A percentile compares a stretch with the other conserved stretches of the same genome.
Conservation (phyloP, 2,329 filamentous ascomycete species). For the Coniochaeta hoffmannii region DNA sequence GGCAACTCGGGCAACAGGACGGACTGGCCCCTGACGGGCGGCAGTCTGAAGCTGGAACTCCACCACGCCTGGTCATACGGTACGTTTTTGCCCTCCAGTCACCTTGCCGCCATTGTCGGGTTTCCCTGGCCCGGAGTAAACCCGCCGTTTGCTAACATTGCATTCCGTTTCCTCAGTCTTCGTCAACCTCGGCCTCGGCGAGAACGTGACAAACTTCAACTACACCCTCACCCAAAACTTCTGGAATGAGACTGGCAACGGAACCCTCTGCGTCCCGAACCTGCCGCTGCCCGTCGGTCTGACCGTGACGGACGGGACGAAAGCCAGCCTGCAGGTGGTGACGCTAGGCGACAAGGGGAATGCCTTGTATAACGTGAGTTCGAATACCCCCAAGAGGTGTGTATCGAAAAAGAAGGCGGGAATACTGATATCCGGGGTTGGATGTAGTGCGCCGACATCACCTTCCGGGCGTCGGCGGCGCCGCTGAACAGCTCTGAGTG, state of each 20-base stretch:
- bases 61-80: constrained; percentile 44
- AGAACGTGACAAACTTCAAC: constrained; percentile 57
- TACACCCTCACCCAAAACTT: constrained; percentile 54
- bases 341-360: constrained; percentile 49
- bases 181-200: constrained; percentile 41
- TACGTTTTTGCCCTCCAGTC: background rate
- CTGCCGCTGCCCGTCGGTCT: constrained; percentile 45
- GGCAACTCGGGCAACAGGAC: constrained; percentile 34
- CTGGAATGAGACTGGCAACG: constrained; percentile 51
- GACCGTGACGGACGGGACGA: constrained; percentile 49
- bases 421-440: background rate
- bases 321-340: constrained; percentile 63
- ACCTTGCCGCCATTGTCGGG: background rate
- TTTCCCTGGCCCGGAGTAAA: background rate
- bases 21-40: constrained; percentile 45
- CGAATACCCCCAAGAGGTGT: too few relatives aligned
- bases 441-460: constrained; percentile 71
- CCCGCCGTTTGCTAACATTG: too few relatives aligned
- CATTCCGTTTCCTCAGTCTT: too few relatives aligned
- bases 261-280: constrained; percentile 58
- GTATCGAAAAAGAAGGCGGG: too few relatives aligned
- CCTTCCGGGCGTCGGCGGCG: constrained; percentile 48
- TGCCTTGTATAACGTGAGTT: constrained; percentile 58
- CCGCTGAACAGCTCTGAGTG: constrained; percentile 41
- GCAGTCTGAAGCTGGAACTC: constrained; percentile 38